These are phyloP conservation scores for Amaranthus cruentus DNA, from an alignment of 148 eudicot species.

Conservation along the genomic window DNA sequence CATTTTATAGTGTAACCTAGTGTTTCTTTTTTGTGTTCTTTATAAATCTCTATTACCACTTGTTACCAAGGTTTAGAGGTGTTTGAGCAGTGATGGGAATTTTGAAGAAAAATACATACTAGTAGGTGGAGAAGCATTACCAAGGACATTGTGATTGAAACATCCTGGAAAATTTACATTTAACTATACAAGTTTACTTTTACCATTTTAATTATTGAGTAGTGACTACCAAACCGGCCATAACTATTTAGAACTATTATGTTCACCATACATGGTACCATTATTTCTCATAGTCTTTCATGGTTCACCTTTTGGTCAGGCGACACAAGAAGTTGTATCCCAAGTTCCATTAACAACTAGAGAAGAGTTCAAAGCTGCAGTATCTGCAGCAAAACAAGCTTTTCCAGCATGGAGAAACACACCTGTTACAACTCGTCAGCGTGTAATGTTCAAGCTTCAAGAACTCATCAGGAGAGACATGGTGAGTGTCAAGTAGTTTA, in stretches of 20 bases:
- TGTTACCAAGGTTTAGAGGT: not conserved
- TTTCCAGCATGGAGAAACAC: constrained; percentile 86
- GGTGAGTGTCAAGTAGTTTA: constrained; percentile 37
- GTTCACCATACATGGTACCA: not conserved
- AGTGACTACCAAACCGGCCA: too few relatives aligned
- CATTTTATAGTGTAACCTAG: too few relatives aligned
- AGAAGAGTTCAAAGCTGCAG: constrained; percentile 91
- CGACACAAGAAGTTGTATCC: constrained; percentile 92
- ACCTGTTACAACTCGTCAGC: constrained; percentile 86
- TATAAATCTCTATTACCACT: not conserved
- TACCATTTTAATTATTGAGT: too few relatives aligned
- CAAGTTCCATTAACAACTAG: constrained; percentile 82
- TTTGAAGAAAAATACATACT: too few relatives aligned
- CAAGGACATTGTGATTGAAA: too few relatives aligned
- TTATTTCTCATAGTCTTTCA: constrained; percentile 10
- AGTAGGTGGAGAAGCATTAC: too few relatives aligned
- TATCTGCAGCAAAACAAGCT: constrained; percentile 87
- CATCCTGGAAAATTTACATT: too few relatives aligned
- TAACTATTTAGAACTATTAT: not conserved
- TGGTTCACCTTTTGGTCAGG: constrained; percentile 37
- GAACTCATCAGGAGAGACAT: constrained; percentile 89
- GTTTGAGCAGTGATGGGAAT: too few relatives aligned
- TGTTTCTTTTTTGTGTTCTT: not conserved
- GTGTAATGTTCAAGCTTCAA: constrained; percentile 86
- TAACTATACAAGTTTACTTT: too few relatives aligned